Conservation (phyloP, 441 rosid genomes). For the Pelargonium myrrhifolium region DNA sequence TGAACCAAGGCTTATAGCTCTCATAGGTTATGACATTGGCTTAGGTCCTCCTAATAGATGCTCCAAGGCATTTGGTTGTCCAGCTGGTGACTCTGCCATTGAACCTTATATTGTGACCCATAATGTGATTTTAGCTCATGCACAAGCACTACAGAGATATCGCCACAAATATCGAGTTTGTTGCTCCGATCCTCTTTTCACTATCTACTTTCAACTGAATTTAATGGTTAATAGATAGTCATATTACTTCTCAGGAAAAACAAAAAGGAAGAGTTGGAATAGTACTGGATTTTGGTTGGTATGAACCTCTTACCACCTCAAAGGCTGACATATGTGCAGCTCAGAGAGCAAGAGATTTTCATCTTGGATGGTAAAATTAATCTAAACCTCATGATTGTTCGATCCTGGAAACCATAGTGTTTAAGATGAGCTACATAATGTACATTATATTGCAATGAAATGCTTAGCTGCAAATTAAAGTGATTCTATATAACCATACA, state of each 20-base stretch:
- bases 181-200: constrained; percentile 1
- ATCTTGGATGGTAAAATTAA: constrained; percentile 68
- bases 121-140: constrained; percentile 71
- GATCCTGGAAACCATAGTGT: no score
- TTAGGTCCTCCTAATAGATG: constrained; percentile 79
- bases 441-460: no score
- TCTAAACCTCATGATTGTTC: no score
- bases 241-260: constrained; percentile 32
- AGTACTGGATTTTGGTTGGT: constrained; percentile 86
- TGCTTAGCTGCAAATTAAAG: no score
- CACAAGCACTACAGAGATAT: constrained; percentile 69
- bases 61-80: constrained; percentile 71
- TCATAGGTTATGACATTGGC: constrained; percentile 81
- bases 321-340: constrained; percentile 82
- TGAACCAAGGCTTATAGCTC: constrained; percentile 84
- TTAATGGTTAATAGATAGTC: neutral
- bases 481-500: no score
- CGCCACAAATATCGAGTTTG: constrained; percentile 65
- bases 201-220: neutral
- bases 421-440: no score
- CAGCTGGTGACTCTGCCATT: constrained; percentile 67
- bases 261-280: constrained; percentile 89
- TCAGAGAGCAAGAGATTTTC: constrained; percentile 94
- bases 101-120: constrained; percentile 87
- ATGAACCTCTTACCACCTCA: constrained; percentile 81